Evolutionary conservation across 2,329 filamentous ascomycete species (phyloP), one percentile per base, ranked within the genome.

Genomic region (Stagonosporopsis rhizophila): DNA sequence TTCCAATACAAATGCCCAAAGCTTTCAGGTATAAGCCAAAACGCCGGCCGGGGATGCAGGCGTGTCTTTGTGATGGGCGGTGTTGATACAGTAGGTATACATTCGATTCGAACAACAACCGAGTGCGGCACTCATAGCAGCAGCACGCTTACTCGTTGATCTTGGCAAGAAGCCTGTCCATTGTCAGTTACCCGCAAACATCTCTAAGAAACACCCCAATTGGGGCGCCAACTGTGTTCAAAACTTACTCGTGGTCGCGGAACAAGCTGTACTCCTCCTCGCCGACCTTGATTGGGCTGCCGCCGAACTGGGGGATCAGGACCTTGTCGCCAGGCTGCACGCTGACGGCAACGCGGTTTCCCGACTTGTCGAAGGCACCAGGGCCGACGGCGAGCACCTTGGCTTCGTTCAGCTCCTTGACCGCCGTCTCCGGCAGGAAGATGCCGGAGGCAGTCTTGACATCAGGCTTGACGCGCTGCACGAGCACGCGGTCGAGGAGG

Each of bases 321-420:
- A 99, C 95, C 74, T 91, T 90, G 82, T 99, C 95, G 67, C 95
- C 95, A 44, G 88, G 81, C 68, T 83, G 65, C 56, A 98, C 95
- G 70, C 91, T 89, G 83, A 94, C 92, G 60, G 89, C 84, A 71
- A 97, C 81, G 69, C 92, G 86, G 85, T 95, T 91, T 70, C 95
- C 95, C 59, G 96, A 89, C 81, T 89, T 92, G 83, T 96, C 91
- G 59, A 96, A 73, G 14, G 84, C 88, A 62, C 95, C 95, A 55
- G 95, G 95, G 51, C 95, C 95, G 62, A 99, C 94, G 61, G 95
- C 95, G 59, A 99, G 83, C 52, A 99, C 95, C 81, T 92, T 93
- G 72, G 91, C 95, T 85, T 98, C 94, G 81, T 97, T 98, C 77
- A 98, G 87, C 80, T 99, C 95, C 87, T 99, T 96, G 76, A 98